A percentile compares a stretch with the other conserved stretches of the same genome.
Conservation (phyloP, 2,329 filamentous ascomycete genomes). For the Bipolaris victoriae region DNA sequence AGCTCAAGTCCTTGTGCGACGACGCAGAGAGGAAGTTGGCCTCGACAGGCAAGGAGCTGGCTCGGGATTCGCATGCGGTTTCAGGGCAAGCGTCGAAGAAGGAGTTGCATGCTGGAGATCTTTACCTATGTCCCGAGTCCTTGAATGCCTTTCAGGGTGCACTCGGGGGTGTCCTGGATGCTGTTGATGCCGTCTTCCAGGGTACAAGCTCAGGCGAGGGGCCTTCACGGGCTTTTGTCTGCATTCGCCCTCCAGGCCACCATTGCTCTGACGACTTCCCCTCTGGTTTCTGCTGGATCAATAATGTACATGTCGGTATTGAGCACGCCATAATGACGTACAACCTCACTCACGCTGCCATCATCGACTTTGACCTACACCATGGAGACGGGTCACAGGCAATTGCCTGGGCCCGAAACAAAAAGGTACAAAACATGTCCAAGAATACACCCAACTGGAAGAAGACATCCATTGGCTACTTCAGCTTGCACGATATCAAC, state of each 20-base stretch:
- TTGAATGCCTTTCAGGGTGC: constrained; percentile 87
- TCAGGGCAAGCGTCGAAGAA: constrained; percentile 60
- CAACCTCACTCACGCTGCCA: constrained; percentile 90
- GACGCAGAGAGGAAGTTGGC: constrained; percentile 79
- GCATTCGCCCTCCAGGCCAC: constrained; percentile 89
- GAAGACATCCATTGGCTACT: constrained; percentile 90
- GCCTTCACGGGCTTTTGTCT: constrained; percentile 84
- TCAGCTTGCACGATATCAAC: constrained; percentile 97
- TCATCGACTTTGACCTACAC: constrained; percentile 52
- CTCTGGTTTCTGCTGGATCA: constrained; percentile 97
- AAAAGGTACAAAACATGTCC: constrained; percentile 65
- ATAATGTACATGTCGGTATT: constrained; percentile 97
- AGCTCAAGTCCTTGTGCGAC: constrained; percentile 84
- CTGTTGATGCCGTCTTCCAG: constrained; percentile 82
- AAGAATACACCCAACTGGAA: constrained; percentile 79
- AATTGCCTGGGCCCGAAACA: constrained; percentile 90
- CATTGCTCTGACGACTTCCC: constrained; percentile 90
- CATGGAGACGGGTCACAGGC: constrained; percentile 77
- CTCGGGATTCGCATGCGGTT: constrained; percentile 53
- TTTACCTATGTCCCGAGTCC: constrained; percentile 89
- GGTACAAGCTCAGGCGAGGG: constrained; percentile 54
- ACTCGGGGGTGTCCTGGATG: constrained; percentile 90
- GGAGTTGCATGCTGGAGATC: constrained; percentile 82
- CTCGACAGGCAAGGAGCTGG: constrained; percentile 76
- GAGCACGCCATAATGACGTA: constrained; percentile 85